Base-by-base conservation (phyloP, 306 rosid genomes). In the Trifolium subterraneum region DNA sequence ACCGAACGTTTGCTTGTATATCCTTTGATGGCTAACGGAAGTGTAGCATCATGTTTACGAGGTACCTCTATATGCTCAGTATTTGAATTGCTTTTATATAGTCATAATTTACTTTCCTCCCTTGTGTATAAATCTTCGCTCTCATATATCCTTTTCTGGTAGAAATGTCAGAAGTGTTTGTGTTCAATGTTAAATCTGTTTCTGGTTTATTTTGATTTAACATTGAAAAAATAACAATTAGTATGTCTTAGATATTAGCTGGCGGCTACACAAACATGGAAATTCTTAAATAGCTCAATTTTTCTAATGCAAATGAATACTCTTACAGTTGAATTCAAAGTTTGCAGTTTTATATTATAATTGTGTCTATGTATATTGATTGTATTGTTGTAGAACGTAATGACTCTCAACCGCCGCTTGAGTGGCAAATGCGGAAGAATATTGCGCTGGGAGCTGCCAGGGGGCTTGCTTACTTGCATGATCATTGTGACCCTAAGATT, bases 41-140 rank as follows among this genome's bases (percentile, higher is more conserved):
- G 99, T 87, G 96, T 94, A 68, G 97, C 96, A 73, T 92, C 99
- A 33, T 90, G 96, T 70, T 89, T 94, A 78, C 83, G 96, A 92
- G 99, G 99, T 94, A 82, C 51, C 8, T 15, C 29, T 38, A 25
- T 55, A 67, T n/a, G 63, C 27, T 33, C 48, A 45, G 12, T 45
- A 54, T 76, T 62, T 73, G 33, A 73, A 45, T 71, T 68, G 58
- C 52, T 50, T 48, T 48, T 48, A n/a, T 48, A 70, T 68, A 50
- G 64, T 65, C 60, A 52, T 50, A n/a, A 60, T 75, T 48, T 79
- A 33, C 20, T 74, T 41, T 11, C 5, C 14, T 41, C 13, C 47
- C 47, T 41, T 41, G 47, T 41, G 47, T 11, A 41, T 11, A 41
- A 41, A 41, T 7, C 48, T 39, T 55, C 8, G 8, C 23, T 7